phyloP scores from a whole-genome alignment of 495 filamentous ascomycete species.

The Penicillium atrosanguineum region DNA sequence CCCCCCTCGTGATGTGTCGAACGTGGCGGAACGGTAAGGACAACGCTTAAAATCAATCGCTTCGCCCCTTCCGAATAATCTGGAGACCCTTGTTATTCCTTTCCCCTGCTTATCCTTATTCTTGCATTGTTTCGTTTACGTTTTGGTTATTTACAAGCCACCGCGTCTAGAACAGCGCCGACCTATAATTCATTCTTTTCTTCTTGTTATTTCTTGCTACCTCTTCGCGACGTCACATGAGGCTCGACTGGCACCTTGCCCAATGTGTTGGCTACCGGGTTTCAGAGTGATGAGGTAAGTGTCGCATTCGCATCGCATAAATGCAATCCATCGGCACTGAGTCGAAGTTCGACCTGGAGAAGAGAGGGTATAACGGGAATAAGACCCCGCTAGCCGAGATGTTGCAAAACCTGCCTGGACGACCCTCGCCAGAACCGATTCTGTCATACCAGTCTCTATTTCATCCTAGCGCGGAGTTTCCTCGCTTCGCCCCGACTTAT shows the following conservation, averaged over 20 bases:
- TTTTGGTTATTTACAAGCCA: background rate
- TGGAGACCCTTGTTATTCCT: background rate
- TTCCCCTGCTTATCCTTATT: background rate
- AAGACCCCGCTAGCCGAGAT: constrained; percentile 5
- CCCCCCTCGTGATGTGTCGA: constrained; percentile 27
- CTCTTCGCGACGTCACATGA: constrained; percentile 11
- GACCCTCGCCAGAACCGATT: constrained; percentile 6
- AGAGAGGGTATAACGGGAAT: background rate
- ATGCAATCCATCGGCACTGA: constrained; percentile 19
- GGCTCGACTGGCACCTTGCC: constrained; percentile 4
- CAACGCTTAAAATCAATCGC: constrained; percentile 16
- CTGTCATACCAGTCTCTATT: constrained; percentile 36
- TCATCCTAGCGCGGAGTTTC: constrained; percentile 28
- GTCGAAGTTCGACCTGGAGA: constrained; percentile 5
- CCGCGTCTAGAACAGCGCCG: background rate
- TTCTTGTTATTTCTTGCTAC: background rate
- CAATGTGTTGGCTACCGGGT: constrained; percentile 12
- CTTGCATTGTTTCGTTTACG: constrained; percentile 1
- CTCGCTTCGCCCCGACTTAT: constrained; percentile 29
- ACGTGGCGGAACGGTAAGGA: constrained; percentile 23
- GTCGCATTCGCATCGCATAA: constrained; percentile 3
- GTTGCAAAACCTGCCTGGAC: constrained; percentile 3
- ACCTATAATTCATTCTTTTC: background rate
- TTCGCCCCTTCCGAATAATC: constrained; percentile 10
- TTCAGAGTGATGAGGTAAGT: constrained; percentile 6